Evolutionary conservation across 1,284 basidiomycete species (phyloP).

Genomic region (Pulchroboletus neoregius): DNA sequence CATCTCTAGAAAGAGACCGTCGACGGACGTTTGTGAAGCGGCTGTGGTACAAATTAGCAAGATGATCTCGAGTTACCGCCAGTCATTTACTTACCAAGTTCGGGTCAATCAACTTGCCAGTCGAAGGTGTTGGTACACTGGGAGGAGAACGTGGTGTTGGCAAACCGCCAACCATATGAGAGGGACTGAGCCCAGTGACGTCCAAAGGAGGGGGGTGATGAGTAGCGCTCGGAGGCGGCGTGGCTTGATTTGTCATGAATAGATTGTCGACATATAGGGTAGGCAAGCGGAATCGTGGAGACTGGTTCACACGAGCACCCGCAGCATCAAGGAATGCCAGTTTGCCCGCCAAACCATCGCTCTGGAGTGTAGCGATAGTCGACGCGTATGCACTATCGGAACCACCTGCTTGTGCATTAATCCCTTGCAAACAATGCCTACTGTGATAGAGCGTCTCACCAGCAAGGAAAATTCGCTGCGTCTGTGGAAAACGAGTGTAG

Average conservation of each 20-base stretch:
- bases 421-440: not conserved
- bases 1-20: not conserved
- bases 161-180: constrained; percentile 47
- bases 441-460: constrained; percentile 39
- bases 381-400: constrained; percentile 45
- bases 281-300: constrained; percentile 50
- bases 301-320: constrained; percentile 42
- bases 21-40: constrained; percentile 48
- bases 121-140: constrained; percentile 29
- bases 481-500: constrained; percentile 72
- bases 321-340: constrained; percentile 57
- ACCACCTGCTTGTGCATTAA: constrained; percentile 29
- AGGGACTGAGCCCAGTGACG: constrained; percentile 36
- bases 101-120: constrained; percentile 49
- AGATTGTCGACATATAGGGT: constrained; percentile 56
- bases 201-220: constrained; percentile 45
- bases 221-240: constrained; percentile 28
- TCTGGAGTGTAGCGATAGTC: constrained; percentile 49
- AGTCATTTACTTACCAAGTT: constrained; percentile 41
- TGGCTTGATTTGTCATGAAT: constrained; percentile 55
- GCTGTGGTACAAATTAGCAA: constrained; percentile 34
- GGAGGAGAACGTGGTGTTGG: constrained; percentile 54
- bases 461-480: constrained; percentile 66
- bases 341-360: constrained; percentile 63
- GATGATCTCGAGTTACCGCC: constrained; percentile 5